Evolutionary conservation across 176 grass and related monocot genomes (phyloP).

Genomic region (Hyparrhenia diplandra): DNA sequence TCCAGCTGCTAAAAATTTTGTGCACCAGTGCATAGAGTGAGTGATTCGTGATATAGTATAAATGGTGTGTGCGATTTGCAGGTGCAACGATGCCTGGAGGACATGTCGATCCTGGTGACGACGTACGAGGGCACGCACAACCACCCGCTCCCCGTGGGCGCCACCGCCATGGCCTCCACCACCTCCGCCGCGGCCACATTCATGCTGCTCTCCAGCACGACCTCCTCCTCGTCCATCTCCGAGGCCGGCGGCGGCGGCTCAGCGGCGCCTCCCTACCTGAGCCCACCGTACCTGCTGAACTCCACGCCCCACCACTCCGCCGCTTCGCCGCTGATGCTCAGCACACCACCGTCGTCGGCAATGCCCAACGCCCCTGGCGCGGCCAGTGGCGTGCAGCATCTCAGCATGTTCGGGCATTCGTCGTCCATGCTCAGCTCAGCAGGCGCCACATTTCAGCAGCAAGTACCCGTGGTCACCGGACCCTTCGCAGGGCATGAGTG

Average conservation of each 20-base stretch:
- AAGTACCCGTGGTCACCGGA: slow-evolving; percentile 51
- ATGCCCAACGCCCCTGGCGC: neutral
- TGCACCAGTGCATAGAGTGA: neutral
- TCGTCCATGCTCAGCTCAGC: slow-evolving; percentile 21
- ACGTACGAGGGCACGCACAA: slow-evolving; percentile 99
- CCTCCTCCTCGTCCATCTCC: slow-evolving; percentile 45
- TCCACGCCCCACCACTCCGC: slow-evolving; percentile 29
- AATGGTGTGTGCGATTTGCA: slow-evolving; percentile 1
- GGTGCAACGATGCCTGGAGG: slow-evolving; percentile 91
- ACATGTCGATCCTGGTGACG: slow-evolving; percentile 95
- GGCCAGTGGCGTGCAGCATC: slow-evolving; percentile 18
- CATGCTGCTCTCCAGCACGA: slow-evolving; percentile 70
- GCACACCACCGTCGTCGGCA: neutral
- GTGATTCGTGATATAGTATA: slow-evolving; percentile 13
- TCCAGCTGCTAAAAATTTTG: too few species aligned
- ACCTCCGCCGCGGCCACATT: slow-evolving; percentile 62
- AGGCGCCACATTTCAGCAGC: neutral
- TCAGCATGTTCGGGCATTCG: slow-evolving; percentile 34
- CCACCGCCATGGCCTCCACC: slow-evolving; percentile 89
- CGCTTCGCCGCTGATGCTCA: neutral
- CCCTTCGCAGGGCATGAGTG: neutral
- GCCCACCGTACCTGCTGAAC: slow-evolving; percentile 55
- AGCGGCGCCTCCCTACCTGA: slow-evolving; percentile 56
- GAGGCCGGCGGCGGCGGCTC: slow-evolving; percentile 22
- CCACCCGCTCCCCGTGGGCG: slow-evolving; percentile 90